These are phyloP conservation scores for Geotrichum citri-aurantii DNA, from an alignment of 1,139 yeast genomes.

Conservation along the genomic window DNA sequence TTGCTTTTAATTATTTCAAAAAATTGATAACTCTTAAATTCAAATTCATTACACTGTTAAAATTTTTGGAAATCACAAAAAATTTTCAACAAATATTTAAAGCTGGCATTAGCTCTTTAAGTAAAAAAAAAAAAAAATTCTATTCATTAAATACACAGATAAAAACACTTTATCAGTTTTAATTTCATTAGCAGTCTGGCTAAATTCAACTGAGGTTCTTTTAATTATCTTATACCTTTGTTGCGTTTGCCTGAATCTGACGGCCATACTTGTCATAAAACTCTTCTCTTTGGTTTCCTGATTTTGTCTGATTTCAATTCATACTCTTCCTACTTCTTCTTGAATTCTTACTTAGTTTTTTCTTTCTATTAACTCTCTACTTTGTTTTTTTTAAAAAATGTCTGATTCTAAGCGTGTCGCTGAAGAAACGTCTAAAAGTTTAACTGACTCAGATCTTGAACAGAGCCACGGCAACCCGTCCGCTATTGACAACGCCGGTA, in stretches of 20 bases:
- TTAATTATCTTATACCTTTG: neutral
- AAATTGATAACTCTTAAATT: no score
- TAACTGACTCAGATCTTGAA: neutral
- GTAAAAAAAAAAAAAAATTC: no score
- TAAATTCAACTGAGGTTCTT: no score
- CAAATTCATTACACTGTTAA: no score
- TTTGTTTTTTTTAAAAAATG: neutral
- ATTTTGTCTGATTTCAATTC: neutral
- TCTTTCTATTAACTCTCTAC: neutral
- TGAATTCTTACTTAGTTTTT: neutral
- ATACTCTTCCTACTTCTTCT: neutral
- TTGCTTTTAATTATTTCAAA: no score
- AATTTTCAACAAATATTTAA: no score
- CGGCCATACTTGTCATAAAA: neutral
- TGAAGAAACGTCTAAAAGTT: neutral
- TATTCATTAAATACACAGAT: no score
- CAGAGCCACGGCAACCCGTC: neutral
- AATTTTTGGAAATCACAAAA: no score
- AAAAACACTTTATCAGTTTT: no score
- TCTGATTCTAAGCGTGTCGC: neutral
- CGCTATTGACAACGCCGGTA: neutral
- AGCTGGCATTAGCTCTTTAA: no score
- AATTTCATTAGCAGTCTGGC: no score
- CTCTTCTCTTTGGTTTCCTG: neutral
- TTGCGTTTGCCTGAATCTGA: neutral